A percentile compares a stretch with the other conserved stretches of the same genome.
These are phyloP conservation scores for Arxiozyma telluris DNA, from an alignment of 1,139 yeast species.

Conservation along the genomic window DNA sequence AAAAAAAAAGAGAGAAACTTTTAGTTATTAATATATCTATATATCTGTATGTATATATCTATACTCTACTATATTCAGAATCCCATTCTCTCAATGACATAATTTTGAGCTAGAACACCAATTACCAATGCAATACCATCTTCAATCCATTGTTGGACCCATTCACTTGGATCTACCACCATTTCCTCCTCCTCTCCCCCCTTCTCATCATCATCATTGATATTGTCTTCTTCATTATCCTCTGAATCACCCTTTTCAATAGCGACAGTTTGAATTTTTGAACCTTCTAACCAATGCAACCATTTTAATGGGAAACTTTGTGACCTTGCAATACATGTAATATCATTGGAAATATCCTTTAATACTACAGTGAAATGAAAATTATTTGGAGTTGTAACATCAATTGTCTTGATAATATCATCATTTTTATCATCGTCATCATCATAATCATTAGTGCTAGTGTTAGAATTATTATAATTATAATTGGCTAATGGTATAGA, in stretches of 20 bases:
- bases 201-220: conserved; percentile 15
- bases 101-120: conserved; percentile 83
- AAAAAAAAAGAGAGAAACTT: no score
- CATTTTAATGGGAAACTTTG: conserved; percentile 87
- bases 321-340: conserved; percentile 65
- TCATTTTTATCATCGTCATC: conserved; percentile 23
- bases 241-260: conserved; percentile 9
- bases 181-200: conserved; percentile 33
- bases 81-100: conserved; percentile 90
- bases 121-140: conserved; percentile 72
- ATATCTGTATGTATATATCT: not conserved
- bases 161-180: conserved; percentile 80
- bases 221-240: conserved; percentile 6
- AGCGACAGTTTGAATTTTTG: conserved; percentile 2
- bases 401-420: not conserved
- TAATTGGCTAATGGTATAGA: conserved; percentile 25
- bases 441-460: conserved; percentile 15
- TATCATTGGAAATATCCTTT: conserved; percentile 69
- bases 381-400: conserved; percentile 31
- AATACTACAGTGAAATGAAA: conserved; percentile 65
- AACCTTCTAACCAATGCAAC: conserved; percentile 73
- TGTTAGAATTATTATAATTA: no score
- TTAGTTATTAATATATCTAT: not conserved
- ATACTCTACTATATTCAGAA: conserved; percentile 11
- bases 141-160: conserved; percentile 92